Evolutionary conservation across 2,329 filamentous ascomycete genomes (phyloP).

Genomic region (Calonectria multiphialidica): DNA sequence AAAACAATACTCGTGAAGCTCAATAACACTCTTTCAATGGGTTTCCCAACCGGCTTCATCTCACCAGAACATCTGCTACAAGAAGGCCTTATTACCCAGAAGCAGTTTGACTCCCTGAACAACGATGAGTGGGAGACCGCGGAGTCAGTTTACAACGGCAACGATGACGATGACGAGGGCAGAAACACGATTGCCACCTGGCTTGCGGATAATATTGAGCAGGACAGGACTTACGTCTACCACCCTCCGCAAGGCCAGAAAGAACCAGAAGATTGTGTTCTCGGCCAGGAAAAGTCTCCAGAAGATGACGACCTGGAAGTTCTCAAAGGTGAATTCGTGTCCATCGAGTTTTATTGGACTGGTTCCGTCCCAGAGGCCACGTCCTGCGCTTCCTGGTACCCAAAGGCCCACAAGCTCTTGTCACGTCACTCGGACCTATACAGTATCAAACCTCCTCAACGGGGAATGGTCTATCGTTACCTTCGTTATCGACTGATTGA

Average conservation of each 20-base stretch:
- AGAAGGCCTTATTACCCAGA: slow-evolving; percentile 69
- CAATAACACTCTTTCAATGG: slow-evolving; percentile 29
- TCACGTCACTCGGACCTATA: slow-evolving; percentile 65
- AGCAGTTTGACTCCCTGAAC: slow-evolving; percentile 69
- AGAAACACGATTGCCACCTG: slow-evolving; percentile 26
- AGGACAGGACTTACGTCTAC: slow-evolving; percentile 36
- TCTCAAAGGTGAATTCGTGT: slow-evolving; percentile 64
- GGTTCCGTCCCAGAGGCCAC: slow-evolving; percentile 24
- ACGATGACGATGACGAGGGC: not conserved
- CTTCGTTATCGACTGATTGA: slow-evolving; percentile 69
- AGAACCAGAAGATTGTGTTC: slow-evolving; percentile 10
- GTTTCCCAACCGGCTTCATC: slow-evolving; percentile 59
- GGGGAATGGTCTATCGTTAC: slow-evolving; percentile 75
- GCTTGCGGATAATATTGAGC: slow-evolving; percentile 33
- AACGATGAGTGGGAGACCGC: slow-evolving; percentile 40
- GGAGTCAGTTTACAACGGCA: not conserved
- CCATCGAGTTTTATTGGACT: slow-evolving; percentile 35
- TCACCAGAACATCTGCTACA: slow-evolving; percentile 65
- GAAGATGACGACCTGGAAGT: slow-evolving; percentile 56
- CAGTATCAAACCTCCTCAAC: slow-evolving; percentile 64
- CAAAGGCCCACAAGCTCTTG: slow-evolving; percentile 31
- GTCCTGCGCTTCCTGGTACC: slow-evolving; percentile 21
- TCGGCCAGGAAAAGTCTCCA: slow-evolving; percentile 4
- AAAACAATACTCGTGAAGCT: slow-evolving; percentile 27
- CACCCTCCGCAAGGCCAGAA: slow-evolving; percentile 32